These are phyloP conservation scores for Rubus parviflorus DNA, from an alignment of 306 rosid species.

Conservation along the genomic window DNA sequence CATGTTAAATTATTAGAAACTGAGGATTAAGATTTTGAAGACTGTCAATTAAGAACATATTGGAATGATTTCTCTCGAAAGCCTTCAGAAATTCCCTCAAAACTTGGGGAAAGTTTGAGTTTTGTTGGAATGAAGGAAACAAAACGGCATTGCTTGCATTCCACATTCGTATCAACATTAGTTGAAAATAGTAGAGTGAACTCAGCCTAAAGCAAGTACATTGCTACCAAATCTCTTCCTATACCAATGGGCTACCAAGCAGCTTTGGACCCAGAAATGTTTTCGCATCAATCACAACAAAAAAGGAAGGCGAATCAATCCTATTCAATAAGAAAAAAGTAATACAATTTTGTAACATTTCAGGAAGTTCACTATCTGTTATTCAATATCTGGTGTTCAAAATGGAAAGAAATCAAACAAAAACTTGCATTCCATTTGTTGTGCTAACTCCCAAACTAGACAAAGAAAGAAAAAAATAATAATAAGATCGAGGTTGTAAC, in stretches of 20 bases:
- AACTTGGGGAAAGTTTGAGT: background rate
- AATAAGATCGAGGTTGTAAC: background rate
- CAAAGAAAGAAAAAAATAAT: background rate
- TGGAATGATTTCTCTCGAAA: background rate
- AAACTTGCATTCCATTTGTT: background rate
- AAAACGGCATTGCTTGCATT: background rate
- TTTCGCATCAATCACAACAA: conserved; percentile 3
- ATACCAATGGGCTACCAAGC: too few species aligned
- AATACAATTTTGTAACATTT: background rate
- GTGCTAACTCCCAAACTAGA: background rate
- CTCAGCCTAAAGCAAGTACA: conserved; percentile 1
- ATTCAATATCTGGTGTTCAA: background rate
- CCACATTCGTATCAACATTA: background rate
- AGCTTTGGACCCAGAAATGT: too few species aligned
- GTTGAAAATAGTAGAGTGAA: background rate
- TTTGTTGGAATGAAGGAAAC: background rate
- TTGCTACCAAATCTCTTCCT: background rate
- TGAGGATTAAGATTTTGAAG: background rate
- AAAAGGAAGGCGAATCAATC: conserved; percentile 4
- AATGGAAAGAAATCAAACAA: background rate
- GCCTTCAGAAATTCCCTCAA: background rate
- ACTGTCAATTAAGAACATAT: background rate
- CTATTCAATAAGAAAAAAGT: background rate
- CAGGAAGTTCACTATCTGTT: background rate
- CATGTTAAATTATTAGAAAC: background rate